Evolutionary conservation across 2,329 filamentous ascomycete species (phyloP), one percentile per base, ranked within the genome.

Genomic region (Endocalyx cinctus): DNA sequence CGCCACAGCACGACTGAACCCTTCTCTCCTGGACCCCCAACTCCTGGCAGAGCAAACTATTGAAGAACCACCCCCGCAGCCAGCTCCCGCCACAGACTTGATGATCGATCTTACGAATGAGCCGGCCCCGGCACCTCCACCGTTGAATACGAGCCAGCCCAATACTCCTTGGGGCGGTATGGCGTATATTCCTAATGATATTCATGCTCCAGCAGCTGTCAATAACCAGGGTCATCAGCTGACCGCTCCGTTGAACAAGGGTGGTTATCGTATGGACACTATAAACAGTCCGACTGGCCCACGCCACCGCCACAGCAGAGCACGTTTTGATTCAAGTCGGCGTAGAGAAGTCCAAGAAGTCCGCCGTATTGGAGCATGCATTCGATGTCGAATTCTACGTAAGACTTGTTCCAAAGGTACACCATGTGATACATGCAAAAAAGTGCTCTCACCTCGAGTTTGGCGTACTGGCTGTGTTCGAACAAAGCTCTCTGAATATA

Each of bases 321-420:
- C 74, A 4, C 65, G 72, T 7, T 82, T 82, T 43, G 73, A 70
- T 14, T 64, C 73, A 5, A 62, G 61, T 2, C 66, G 79, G n/a
- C 66, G 79, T 15, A 79, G 75, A 49, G 74, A 82, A 48, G 78
- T 83, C 2, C 76, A 80, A 43, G 74, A 77, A 41, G 74, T 82
- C 15, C 72, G 79, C 16, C 77, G 78, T 46, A 70, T 78, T 22
- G 79, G 79, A 5, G 78, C 79, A 10, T 83, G 79, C 45, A 79
- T 82, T 33, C 66, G 79, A 27, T 83, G 79, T 48, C 69, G 77
- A 23, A 81, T 82, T 41, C 57, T 83, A 22, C 70, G 78, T 37
- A 83, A 83, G 58, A 79, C 75, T 2, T 83, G 79, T 47, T 78
- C 76, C n/a, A 72, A 69, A 38, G 78, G 75, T 19, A 73, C 68